These are phyloP conservation scores for Posidonia oceanica DNA, from an alignment of 116 monocot species.

Conservation along the genomic window DNA sequence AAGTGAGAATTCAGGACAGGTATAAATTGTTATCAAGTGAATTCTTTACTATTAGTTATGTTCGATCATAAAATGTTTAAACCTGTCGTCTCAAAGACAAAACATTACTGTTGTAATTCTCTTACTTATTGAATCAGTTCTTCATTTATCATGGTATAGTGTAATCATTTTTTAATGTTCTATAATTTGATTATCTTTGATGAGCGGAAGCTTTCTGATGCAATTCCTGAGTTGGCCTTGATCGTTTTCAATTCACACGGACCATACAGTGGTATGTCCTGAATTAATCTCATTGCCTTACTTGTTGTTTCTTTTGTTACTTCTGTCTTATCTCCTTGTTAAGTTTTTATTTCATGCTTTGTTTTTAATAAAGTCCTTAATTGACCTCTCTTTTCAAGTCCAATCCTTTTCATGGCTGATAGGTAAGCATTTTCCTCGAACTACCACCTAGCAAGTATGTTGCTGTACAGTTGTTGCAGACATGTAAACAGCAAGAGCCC, in stretches of 20 bases:
- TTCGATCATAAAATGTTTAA: neutral
- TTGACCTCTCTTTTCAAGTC: no score
- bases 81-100: no score
- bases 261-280: slow-evolving; percentile 62
- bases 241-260: slow-evolving; percentile 79
- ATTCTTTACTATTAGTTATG: neutral
- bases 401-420: no score
- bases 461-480: no score
- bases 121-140: neutral
- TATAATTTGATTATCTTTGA: slow-evolving; percentile 4
- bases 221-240: slow-evolving; percentile 61
- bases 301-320: neutral
- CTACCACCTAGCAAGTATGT: no score
- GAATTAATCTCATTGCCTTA: no score
- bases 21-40: slow-evolving; percentile 7
- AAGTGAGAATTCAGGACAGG: slow-evolving; percentile 25
- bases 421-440: no score
- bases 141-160: no score
- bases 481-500: no score
- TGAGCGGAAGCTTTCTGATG: slow-evolving; percentile 50
- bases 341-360: no score
- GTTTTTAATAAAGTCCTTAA: no score
- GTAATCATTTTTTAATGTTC: neutral
- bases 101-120: neutral
- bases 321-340: no score